Base-by-base conservation (phyloP, 768 basidiomycete species). In the Lentinula boryana region DNA sequence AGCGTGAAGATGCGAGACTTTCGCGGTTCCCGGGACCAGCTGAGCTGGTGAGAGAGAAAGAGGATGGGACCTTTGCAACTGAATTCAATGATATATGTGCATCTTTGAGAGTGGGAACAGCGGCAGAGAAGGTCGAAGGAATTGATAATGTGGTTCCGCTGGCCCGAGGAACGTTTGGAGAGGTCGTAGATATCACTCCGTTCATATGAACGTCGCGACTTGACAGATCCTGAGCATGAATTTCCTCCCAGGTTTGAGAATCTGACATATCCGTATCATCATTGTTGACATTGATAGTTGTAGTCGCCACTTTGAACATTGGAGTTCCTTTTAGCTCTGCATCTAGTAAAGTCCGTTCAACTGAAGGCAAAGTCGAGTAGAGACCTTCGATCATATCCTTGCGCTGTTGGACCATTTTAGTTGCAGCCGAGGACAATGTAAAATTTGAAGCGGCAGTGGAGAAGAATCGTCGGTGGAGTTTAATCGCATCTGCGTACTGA, bases 321-420 rank as follows among this genome's bases (percentile, higher is more conserved):
- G 51, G 46, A 48, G 63, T 63, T 32, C 40, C 62, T 31, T 80
- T 81, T 6, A 90, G 71, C 62, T 87, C 84, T 2, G 76, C 72
- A 63, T 91, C 89, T 1, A 91, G 71, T 23, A 87, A 68, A 12
- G 77, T 74, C 16, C 87, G 82, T 67, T 93, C 89, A 0, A 85
- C 78, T 2, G 75, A 71, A 0, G 91, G 83, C 48, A 93, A 76
- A 0, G 84, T 75, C 1, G 79, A 72, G 63, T 88, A 80, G n/a
- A 91, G 73, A 41, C 90, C 88, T 33, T 85, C 80, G 60, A 92
- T 82, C 77, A 87, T 87, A 63, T 81, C 79, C 31, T 80, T 80
- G n/a, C 91, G 80, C n/a, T 84, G 82, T 63, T 78, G 74, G 2
- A 71, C 68, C 16, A 68, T 64, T 63, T 80, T 74, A 31, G 78